phyloP scores from a whole-genome alignment of 1,284 basidiomycete genomes.

The Ustilago bromivora region DNA sequence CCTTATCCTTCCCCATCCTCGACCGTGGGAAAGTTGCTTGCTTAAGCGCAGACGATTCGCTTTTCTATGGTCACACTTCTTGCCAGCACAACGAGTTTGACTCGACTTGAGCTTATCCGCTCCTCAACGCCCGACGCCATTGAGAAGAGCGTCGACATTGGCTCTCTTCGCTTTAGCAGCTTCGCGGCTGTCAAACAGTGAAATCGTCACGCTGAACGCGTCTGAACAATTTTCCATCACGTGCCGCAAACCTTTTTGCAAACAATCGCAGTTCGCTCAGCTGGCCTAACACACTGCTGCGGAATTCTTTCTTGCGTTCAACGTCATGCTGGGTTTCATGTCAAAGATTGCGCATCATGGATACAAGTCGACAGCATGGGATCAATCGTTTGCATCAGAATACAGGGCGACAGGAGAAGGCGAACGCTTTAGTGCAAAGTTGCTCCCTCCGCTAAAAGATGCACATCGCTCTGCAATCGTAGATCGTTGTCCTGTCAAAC shows the following conservation, averaged over 20 bases:
- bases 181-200: neutral
- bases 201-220: slow-evolving; percentile 23
- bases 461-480: slow-evolving; percentile 23
- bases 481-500: slow-evolving; percentile 1
- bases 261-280: neutral
- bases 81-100: slow-evolving; percentile 11
- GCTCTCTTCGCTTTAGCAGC: neutral
- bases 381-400: slow-evolving; percentile 30
- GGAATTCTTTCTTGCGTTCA: too few relatives aligned
- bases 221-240: slow-evolving; percentile 25
- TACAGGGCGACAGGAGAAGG: slow-evolving; percentile 26
- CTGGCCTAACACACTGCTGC: neutral
- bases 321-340: neutral
- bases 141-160: neutral
- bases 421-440: slow-evolving; percentile 20
- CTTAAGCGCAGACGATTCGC: neutral
- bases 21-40: slow-evolving; percentile 25
- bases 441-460: slow-evolving; percentile 27
- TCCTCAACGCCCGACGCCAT: neutral
- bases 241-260: slow-evolving; percentile 1
- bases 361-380: neutral
- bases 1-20: slow-evolving; percentile 10
- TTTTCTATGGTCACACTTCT: slow-evolving; percentile 21
- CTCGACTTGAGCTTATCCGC: neutral
- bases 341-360: neutral